Evolutionary conservation across 129 eudicot genomes (phyloP), one percentile per base, ranked within the genome.

Genomic region (Saposhnikovia divaricata): DNA sequence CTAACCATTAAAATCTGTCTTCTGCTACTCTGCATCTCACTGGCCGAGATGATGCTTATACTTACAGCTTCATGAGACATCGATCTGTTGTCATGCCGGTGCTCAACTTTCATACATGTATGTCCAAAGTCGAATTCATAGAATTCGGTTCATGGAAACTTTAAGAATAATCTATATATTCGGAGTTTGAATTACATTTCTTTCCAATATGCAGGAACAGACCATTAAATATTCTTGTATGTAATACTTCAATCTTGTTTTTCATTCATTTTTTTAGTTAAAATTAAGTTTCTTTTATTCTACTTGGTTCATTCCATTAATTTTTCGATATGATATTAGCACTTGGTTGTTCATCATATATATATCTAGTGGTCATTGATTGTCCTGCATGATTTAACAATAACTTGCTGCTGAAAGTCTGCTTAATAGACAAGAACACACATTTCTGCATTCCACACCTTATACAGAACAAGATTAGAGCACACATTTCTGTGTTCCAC

Each of bases 1-100:
- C 86, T 16, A 85, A 81, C 55, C 77, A 80, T 39, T 81, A 78
- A 88, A 75, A 27, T 0, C 44, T 37, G 65, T 18, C 48, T n/a
- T 48, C 59, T 70, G 12, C 23, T 45, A 4, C 43, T 66, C 2
- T 68, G 34, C 31, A 25, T 51, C 47, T 50, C 68, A 37, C 73
- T 21, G 55, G 23, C 9, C 34, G 13, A 68, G 18, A 10, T 44
- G 18, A 23, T 37, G 1, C 39, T 61, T 63, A 9, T 78, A 55
- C 39, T 68, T 57, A 12, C 19, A 9, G 69, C 10, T 80, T 46
- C 51, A 28, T 21, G 28, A 27, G 63, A 65, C 77, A 75, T 46
- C 15, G 16, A 44, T 34, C 53, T 46, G 38, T 28, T 31, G 68
- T 28, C 38, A 74, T 46, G 46, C 70, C 40, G 55, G 42, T 42